Percentiles rank a stretch among this genome's conserved stretches.
These are phyloP conservation scores for Tilletia walkeri DNA, from an alignment of 1,284 basidiomycete species.

Conservation along the genomic window DNA sequence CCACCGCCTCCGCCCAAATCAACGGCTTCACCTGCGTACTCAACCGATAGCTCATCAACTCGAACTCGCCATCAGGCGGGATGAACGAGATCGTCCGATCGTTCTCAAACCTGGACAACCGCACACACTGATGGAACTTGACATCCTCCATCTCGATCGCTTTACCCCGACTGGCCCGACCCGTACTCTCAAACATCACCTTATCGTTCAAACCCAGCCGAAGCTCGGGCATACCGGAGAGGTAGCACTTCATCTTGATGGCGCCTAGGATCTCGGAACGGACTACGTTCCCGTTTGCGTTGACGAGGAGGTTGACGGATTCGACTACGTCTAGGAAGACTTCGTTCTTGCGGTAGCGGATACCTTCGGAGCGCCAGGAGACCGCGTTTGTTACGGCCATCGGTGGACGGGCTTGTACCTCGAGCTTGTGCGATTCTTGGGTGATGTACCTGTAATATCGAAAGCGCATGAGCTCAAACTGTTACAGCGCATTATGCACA, in stretches of 20 bases:
- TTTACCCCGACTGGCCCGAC: slow-evolving; percentile 62
- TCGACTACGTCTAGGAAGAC: slow-evolving; percentile 99
- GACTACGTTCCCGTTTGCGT: slow-evolving; percentile 93
- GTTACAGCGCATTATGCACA: background rate
- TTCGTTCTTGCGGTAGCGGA: slow-evolving; percentile 97
- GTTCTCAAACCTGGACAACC: slow-evolving; percentile 98
- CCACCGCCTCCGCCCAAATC: slow-evolving; percentile 95
- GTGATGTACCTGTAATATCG: slow-evolving; percentile 78
- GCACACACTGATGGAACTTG: slow-evolving; percentile 99
- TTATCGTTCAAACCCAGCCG: slow-evolving; percentile 96
- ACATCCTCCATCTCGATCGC: slow-evolving; percentile 70
- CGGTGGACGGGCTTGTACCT: slow-evolving; percentile 90
- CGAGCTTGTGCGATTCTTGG: slow-evolving; percentile 96
- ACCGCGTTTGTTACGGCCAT: slow-evolving; percentile 99
- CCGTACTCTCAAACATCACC: slow-evolving; percentile 98
- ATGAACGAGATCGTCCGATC: slow-evolving; percentile 99
- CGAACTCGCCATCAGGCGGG: slow-evolving; percentile 97
- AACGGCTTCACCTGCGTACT: slow-evolving; percentile 95
- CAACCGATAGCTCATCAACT: slow-evolving; percentile 94
- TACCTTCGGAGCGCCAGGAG: slow-evolving; percentile 96
- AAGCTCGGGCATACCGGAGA: slow-evolving; percentile 97
- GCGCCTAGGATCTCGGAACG: slow-evolving; percentile 95
- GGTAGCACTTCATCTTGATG: slow-evolving; percentile 99
- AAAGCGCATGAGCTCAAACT: background rate
- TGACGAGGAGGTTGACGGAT: slow-evolving; percentile 93